Percentiles rank a stretch among this genome's conserved stretches.
Conservation (phyloP, 176 grass and related monocot species). For the Aegilops umbellulata region DNA sequence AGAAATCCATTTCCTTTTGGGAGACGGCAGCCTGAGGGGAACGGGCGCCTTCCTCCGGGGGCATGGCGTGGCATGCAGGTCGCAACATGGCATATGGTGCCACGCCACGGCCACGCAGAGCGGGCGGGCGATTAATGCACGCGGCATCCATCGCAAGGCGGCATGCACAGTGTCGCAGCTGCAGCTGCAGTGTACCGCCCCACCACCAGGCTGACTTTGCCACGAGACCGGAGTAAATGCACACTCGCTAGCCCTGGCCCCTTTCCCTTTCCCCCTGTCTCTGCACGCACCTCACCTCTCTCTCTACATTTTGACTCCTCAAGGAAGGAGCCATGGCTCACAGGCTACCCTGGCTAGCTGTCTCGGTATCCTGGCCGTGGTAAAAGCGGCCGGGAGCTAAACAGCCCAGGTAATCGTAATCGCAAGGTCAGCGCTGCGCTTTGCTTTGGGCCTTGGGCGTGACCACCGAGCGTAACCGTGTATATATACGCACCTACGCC, state of each 20-base stretch:
- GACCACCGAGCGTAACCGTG: background rate
- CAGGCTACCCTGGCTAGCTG: constrained; percentile 1
- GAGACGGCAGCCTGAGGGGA: no score
- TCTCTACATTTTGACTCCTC: constrained; percentile 20
- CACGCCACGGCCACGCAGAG: background rate
- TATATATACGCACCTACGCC: constrained; percentile 45
- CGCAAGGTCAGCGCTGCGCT: constrained; percentile 44
- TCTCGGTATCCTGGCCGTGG: constrained; percentile 4
- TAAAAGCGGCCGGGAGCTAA: background rate
- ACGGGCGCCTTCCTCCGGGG: no score
- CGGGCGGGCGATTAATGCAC: constrained; percentile 44
- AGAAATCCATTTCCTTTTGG: no score
- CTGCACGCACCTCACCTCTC: background rate
- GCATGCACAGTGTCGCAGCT: background rate
- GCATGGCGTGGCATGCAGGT: no score
- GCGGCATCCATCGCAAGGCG: constrained; percentile 33
- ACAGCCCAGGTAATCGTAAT: background rate
- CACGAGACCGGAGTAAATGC: constrained; percentile 43
- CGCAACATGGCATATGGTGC: background rate
- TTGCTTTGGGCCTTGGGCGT: background rate
- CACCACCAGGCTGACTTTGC: constrained; percentile 52
- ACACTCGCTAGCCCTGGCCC: background rate
- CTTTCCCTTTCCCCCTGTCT: background rate
- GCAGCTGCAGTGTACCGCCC: constrained; percentile 8
- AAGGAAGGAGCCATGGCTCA: background rate